Percentiles rank a stretch among this genome's conserved stretches.
Conservation (phyloP, 371 early-diverging fungal genomes). For the Apophysomyces elegans region DNA sequence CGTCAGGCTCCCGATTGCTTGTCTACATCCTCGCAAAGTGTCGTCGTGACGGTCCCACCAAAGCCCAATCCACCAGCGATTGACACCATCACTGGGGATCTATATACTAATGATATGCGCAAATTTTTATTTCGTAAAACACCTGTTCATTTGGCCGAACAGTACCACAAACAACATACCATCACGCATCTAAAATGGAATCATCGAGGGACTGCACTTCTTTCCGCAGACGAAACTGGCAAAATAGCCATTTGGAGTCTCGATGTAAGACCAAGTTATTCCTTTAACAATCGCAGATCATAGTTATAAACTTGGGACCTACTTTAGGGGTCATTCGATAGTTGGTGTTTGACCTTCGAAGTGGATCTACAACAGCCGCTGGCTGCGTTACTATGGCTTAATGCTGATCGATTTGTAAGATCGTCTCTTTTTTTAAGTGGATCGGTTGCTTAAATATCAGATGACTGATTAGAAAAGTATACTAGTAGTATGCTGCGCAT, state of each 20-base stretch:
- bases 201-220: conserved; percentile 44
- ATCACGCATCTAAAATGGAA: conserved; percentile 53
- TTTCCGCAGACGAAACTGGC: conserved; percentile 52
- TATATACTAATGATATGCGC: conserved; percentile 27
- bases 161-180: conserved; percentile 40
- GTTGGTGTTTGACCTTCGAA: conserved; percentile 37
- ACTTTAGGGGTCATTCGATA: conserved; percentile 35
- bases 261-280: conserved; percentile 26
- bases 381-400: conserved; percentile 49
- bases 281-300: background rate
- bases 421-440: background rate
- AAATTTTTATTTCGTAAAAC: conserved; percentile 24
- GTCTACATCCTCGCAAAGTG: conserved; percentile 34
- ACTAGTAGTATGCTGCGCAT: conserved; percentile 23
- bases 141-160: conserved; percentile 33
- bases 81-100: conserved; percentile 38
- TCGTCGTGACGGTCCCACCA: conserved; percentile 32
- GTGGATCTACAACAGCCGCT: conserved; percentile 45
- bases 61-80: conserved; percentile 30
- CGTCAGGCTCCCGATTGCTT: conserved; percentile 38
- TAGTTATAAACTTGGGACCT: background rate
- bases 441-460: background rate
- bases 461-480: background rate
- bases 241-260: conserved; percentile 48
- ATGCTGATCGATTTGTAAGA: conserved; percentile 45